Base-by-base conservation (phyloP, 805 yeast species). In the Nakazawaea wyomingensis region DNA sequence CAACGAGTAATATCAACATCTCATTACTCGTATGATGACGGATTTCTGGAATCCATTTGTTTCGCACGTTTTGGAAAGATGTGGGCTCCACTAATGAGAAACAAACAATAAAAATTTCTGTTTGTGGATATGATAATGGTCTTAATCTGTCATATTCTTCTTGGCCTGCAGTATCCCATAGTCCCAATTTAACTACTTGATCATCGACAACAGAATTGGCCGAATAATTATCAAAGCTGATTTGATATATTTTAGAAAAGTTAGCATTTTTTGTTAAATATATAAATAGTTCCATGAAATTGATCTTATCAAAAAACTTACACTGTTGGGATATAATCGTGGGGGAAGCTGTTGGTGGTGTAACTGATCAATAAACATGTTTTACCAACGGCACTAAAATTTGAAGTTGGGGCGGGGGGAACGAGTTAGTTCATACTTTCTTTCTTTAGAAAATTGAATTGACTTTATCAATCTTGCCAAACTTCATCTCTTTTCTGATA, bases 101-200 rank as follows among this genome's bases (percentile, higher is more conserved):
- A 63, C 96, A 89, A 46, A 86, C 76, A 41, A 89, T 64, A 57
- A 89, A 89, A 28, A 89, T 84, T 54, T 87, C 96, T 0, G 96
- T 88, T 59, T 89, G 96, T 3, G 96, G 96, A 56, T 89, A 89
- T 7, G 93, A 83, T 48, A 89, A 68, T 3, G 96, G 96, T 62
- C 96, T 73, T 55, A 88, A 71, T 48, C 96, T 72, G 60, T 89
- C 96, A 61, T 88, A 88, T 59, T 88, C 96, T 56, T 85, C 84
- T 64, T 89, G 96, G 21, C 96, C 96, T 3, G 96, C 96, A 13
- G 96, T 89, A 74, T 89, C 96, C 96, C 96, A 89, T 36, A 89
- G 72, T 19, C 95, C 95, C 40, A 89, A 70, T 56, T 86, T 87
- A 55, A 85, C 82, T 43, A 87, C 85, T 54, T 82, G 88, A 22